phyloP scores from a whole-genome alignment of 2,329 filamentous ascomycete genomes.

The Triangularia setosa region DNA sequence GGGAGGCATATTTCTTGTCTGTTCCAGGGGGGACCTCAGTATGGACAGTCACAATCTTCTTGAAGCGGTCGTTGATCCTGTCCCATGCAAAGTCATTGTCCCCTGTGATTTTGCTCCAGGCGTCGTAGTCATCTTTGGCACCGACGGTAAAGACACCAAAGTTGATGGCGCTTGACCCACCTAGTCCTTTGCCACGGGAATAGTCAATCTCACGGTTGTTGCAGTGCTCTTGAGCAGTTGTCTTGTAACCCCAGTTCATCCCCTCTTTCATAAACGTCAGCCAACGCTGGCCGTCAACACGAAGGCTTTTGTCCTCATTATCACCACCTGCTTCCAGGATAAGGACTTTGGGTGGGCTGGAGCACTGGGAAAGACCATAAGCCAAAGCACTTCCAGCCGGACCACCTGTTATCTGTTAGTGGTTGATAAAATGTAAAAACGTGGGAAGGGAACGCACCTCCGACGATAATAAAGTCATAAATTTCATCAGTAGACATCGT shows the following conservation, averaged over 20 bases:
- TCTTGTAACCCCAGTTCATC: constrained; percentile 53
- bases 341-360: constrained; percentile 49
- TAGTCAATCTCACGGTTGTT: constrained; percentile 44
- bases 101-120: constrained; percentile 53
- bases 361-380: constrained; percentile 44
- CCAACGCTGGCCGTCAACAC: constrained; percentile 54
- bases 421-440: background rate
- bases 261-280: constrained; percentile 44
- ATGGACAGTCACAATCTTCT: constrained; percentile 52
- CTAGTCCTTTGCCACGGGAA: constrained; percentile 47
- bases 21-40: constrained; percentile 34
- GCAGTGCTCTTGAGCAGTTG: constrained; percentile 42
- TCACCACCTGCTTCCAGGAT: constrained; percentile 57
- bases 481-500: background rate
- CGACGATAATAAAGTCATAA: constrained; percentile 34
- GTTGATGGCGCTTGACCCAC: constrained; percentile 52
- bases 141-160: constrained; percentile 54
- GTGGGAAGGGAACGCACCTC: constrained; percentile 26
- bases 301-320: constrained; percentile 44
- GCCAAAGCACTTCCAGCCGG: constrained; percentile 57
- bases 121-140: constrained; percentile 56
- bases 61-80: constrained; percentile 46
- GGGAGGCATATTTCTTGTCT: constrained; percentile 43
- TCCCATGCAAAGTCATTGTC: constrained; percentile 56
- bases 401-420: constrained; percentile 41